Evolutionary conservation across 192 early-diverging fungal species (phyloP).

Genomic region (Backusella parvicylindrica): DNA sequence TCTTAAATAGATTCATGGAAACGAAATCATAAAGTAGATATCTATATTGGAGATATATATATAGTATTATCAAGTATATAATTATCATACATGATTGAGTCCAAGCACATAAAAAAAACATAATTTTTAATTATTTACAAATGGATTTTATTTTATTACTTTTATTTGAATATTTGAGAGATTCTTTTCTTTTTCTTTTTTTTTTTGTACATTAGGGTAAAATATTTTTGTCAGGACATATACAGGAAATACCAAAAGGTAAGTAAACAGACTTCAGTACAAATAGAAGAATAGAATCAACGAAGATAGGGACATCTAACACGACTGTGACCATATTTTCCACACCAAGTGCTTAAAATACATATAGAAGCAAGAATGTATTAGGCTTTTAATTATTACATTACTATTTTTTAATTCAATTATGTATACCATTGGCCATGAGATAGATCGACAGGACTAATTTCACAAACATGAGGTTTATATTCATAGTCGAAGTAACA

Average conservation of each 20-base stretch:
- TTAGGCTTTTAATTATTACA: background rate
- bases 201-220: background rate
- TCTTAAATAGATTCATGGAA: too few species aligned
- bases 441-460: background rate
- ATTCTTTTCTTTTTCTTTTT: too few species aligned
- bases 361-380: background rate
- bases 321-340: background rate
- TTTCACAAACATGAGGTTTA: background rate
- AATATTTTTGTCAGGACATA: background rate
- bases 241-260: background rate
- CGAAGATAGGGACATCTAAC: background rate
- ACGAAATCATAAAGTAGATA: background rate
- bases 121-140: background rate
- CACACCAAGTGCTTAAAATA: background rate
- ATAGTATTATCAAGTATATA: background rate
- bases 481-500: background rate
- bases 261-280: background rate
- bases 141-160: background rate
- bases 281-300: background rate
- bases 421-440: background rate
- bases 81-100: background rate
- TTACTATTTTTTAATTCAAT: too few species aligned
- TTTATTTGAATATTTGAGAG: background rate
- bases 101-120: background rate
- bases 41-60: background rate